Percentiles rank a stretch among this genome's conserved stretches.
phyloP scores from a whole-genome alignment of 2,329 filamentous ascomycete genomes.

The Botryotinia calthae region DNA sequence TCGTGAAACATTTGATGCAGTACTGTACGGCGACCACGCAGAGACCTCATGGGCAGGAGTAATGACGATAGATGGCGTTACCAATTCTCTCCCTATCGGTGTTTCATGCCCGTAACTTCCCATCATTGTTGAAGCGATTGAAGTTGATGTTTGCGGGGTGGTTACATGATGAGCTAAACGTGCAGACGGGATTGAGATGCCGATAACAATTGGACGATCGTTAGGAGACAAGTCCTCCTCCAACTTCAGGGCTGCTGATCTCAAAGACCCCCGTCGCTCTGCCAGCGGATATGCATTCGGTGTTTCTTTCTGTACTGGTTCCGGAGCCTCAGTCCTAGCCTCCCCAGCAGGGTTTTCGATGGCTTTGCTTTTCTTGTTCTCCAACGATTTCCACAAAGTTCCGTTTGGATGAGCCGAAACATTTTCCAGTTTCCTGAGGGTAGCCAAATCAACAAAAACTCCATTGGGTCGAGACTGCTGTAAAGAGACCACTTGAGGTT shows the following conservation, averaged over 20 bases:
- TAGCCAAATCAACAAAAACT: constrained; percentile 52
- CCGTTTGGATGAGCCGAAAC: constrained; percentile 26
- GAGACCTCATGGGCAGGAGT: constrained; percentile 48
- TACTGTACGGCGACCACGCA: constrained; percentile 35
- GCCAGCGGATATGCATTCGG: constrained; percentile 2
- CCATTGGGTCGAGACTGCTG: constrained; percentile 27
- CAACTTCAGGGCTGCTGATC: constrained; percentile 24
- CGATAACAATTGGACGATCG: constrained; percentile 71
- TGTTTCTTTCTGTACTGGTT: background rate
- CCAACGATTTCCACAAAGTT: constrained; percentile 37
- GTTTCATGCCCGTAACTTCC: constrained; percentile 30
- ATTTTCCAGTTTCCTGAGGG: constrained; percentile 56
- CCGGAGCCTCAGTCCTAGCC: background rate
- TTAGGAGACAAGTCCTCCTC: constrained; percentile 59
- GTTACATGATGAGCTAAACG: constrained; percentile 46
- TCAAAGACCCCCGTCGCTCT: constrained; percentile 12
- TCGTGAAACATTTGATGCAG: constrained; percentile 21
- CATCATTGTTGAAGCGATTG: constrained; percentile 32
- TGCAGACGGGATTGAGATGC: constrained; percentile 62
- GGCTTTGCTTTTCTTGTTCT: constrained; percentile 27
- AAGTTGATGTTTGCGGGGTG: constrained; percentile 47
- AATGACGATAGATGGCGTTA: constrained; percentile 52
- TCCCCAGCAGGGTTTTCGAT: constrained; percentile 20
- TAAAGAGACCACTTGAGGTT: constrained; percentile 43
- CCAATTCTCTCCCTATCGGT: constrained; percentile 28